Base-by-base conservation (phyloP, 2,329 filamentous ascomycete genomes). In the Rutstroemia sydowiana region DNA sequence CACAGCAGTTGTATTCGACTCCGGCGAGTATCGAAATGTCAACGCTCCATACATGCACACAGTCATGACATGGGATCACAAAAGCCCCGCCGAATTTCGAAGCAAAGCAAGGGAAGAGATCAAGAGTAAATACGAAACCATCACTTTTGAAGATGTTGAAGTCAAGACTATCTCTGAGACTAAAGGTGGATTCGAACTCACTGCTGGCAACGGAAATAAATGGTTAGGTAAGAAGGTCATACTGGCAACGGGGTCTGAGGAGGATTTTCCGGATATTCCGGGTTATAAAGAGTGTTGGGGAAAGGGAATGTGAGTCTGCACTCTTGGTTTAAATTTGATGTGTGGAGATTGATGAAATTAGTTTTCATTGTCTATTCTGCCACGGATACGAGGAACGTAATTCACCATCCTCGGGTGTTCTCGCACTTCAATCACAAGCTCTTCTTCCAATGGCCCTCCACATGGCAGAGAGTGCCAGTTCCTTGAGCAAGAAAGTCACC, bases 311-410 rank as follows among this genome's bases (percentile, higher is more conserved):
- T 55, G 37, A 46, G 53, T 55, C 1, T 26, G 1, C 7, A 1
- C 31, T 14, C 3, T 11, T 48, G 14, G 10, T 26, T 37, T 5
- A 8, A n/a, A 37, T 7, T 32, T 11, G 34, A 37, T 37, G 14
- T 9, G 5, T 10, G 5, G n/a, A 37, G 34, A 26, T n/a, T 26
- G 23, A 26, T 8, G 16, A 6, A n/a, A 37, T 2, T 37, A 74
- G 72, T 44, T 81, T 76, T 56, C 77, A 81, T 57, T 82, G 78
- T 57, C 70, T 82, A 1, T 80, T 75, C 58, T 82, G 78, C 63
- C 71, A 81, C 5, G 79, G 79, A 6, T 82, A 71, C 61, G 79
- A 84, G 55, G 75, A 81, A 45, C 70, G 73, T 13, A 76, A 74
- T 2, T 62, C 65, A 2, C 58, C 66, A 0, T 72, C 73, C 0